Evolutionary conservation across 148 eudicot genomes (phyloP), one percentile per base, ranked within the genome.

Genomic region (Pouteria glomerata): DNA sequence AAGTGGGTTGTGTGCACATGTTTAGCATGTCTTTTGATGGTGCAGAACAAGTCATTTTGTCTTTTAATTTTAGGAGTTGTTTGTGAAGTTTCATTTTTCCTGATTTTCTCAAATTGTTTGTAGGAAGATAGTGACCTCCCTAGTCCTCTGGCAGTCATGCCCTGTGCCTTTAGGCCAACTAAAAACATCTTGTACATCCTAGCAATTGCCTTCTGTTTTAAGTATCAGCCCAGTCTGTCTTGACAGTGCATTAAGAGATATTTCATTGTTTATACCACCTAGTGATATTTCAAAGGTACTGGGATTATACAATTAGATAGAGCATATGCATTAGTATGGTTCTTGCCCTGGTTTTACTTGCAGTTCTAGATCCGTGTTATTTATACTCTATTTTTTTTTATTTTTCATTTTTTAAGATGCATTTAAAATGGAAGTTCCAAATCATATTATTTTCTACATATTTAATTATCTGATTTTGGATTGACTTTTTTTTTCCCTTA

Each of bases 241-340:
- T 10, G 7, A 34, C 23, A 31, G 10, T 19, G 27, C 19, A 61
- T 60, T n/a, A 35, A 1, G 39, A 11, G 19, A 33, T 33, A 60
- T 34, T 30, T 19, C 64, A 60, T 33, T 60, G 64, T 60, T 61
- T 10, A 42, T n/a, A 34, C n/a, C 24, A 21, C 1, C 33, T 0
- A 1, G 8, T 61, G 44, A n/a, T 24, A 33, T 60, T 61, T 33
- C 44, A 61, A 18, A 34, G 44, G 42, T 34, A 31, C n/a, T 34
- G n/a, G 65, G 65, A 37, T 34, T 26, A 23, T 37, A 13, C 67
- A 63, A n/a, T 21, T 63, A 41, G 47, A 63, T 63, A 39, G 50
- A 63, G 48, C 24, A 3, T 7, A 0, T 39, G 23, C 39, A 61
- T 1, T 3, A n/a, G n/a, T n/a, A n/a, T n/a, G n/a, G 34, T 11